Base-by-base conservation (phyloP, 805 yeast species). In the Hanseniaspora occidentalis region DNA sequence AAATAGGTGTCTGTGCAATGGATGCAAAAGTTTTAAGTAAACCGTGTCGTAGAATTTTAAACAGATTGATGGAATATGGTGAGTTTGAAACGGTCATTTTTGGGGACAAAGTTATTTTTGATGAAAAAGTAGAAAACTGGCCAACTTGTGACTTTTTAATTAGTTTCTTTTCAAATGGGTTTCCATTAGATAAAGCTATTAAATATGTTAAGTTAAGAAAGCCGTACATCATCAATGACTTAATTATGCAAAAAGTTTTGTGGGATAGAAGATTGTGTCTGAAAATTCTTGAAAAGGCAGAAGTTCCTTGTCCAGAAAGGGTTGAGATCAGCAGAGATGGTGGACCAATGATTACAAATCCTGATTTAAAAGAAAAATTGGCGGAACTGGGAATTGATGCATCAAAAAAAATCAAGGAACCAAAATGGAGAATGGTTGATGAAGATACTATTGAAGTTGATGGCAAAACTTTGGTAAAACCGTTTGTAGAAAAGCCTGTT, bases 1-100 rank as follows among this genome's bases (percentile, higher is more conserved):
- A 84, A 49, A 84, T 92, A 50, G 99, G 99, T 40, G 95, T 92
- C 1, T 92, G 99, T 64, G 99, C 99, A 9, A 88, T 92, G 96
- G 99, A 92, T 60, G 79, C 88, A 44, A 92, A 92, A 60, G 98
- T 88, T 2, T 70, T 94, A 54, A 81, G 94, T 35, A 92, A 92
- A 64, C 98, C 99, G 2, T 89, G 96, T 56, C 69, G 97, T 44
- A 84, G 83, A 45, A 92, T 92, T 47, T 67, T 92, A 51, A 86
- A 84, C 58, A 68, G 95, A 40, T 65, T 92, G 54, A 83, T 89
- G 43, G 94, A 83, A 49, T 78, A 83, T 50, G 96, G 96, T 22
- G 97, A 92, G 62, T 92, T 92, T 58, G 97, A 92, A 54, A 85
- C 97, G 0, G 83, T 92, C 16, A 86, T 92, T 41, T 92, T 92